phyloP scores from a whole-genome alignment of 139 green algal genomes.

The Tetraselmis striata region DNA sequence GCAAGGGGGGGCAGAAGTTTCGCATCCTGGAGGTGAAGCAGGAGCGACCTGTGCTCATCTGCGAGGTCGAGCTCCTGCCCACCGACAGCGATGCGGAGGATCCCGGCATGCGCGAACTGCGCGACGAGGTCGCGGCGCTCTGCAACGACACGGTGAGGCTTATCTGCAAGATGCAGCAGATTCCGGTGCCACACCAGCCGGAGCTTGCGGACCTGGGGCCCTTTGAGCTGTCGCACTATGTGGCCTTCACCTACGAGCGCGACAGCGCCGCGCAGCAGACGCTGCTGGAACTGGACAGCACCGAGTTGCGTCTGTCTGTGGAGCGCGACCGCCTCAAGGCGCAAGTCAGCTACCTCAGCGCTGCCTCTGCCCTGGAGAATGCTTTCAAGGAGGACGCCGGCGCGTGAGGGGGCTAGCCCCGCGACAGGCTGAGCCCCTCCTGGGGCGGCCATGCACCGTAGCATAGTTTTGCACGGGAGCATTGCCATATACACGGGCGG shows the following conservation, averaged over 20 bases:
- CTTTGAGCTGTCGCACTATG: not conserved
- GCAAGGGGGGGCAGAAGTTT: not conserved
- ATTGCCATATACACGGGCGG: too few relatives aligned
- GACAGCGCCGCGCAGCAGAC: not conserved
- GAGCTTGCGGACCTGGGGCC: not conserved
- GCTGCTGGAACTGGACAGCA: not conserved
- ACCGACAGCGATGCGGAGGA: conserved; percentile 2
- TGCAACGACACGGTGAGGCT: not conserved
- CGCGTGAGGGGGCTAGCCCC: too few relatives aligned
- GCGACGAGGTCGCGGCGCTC: not conserved
- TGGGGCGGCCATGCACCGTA: too few relatives aligned
- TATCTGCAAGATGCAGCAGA: not conserved
- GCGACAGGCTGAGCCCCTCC: too few relatives aligned
- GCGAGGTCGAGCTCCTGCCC: conserved; percentile 1
- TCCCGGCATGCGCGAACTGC: not conserved
- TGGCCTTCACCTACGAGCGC: not conserved
- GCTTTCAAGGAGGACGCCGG: not conserved
- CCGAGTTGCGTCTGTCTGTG: not conserved
- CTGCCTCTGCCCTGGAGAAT: not conserved
- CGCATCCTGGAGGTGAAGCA: conserved; percentile 5
- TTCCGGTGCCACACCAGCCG: not conserved
- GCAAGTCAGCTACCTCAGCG: not conserved
- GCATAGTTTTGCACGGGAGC: too few relatives aligned
- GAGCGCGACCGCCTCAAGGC: not conserved
- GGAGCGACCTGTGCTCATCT: conserved; percentile 8